These are phyloP conservation scores for Annona squamosa DNA, from an alignment of 164 flowering plant genomes.

Conservation along the genomic window DNA sequence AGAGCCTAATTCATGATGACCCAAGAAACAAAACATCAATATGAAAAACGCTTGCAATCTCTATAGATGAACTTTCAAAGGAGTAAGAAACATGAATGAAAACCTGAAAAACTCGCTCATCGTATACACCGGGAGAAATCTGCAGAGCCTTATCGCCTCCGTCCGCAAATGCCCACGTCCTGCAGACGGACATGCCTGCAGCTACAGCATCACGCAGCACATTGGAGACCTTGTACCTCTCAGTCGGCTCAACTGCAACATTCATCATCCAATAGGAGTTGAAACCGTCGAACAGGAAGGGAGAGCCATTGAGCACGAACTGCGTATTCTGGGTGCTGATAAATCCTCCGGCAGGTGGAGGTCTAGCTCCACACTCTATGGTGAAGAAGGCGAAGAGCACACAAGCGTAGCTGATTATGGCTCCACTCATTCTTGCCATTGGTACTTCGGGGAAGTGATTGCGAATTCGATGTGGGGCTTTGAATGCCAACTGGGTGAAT, in stretches of 20 bases:
- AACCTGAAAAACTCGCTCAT: conserved; percentile 25
- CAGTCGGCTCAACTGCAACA: conserved; percentile 22
- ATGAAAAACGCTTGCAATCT: not conserved
- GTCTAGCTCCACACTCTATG: conserved; percentile 8
- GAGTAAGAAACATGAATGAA: not conserved
- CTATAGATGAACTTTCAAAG: not conserved
- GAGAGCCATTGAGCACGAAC: conserved; percentile 20
- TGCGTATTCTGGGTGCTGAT: conserved; percentile 11
- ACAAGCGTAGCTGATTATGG: not conserved
- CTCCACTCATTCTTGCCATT: conserved; percentile 5
- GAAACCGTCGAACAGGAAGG: conserved; percentile 30
- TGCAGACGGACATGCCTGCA: conserved; percentile 21
- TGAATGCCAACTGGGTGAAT: not conserved
- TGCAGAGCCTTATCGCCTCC: conserved; percentile 25
- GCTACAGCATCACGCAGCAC: conserved; percentile 20
- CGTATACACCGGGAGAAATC: conserved; percentile 24
- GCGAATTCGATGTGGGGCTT: not conserved
- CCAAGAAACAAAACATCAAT: not conserved
- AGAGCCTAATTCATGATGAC: conserved; percentile 14
- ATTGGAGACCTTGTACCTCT: conserved; percentile 21
- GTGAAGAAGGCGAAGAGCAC: conserved; percentile 1
- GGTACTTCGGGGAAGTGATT: not conserved
- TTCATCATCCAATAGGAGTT: conserved; percentile 34
- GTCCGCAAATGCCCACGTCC: conserved; percentile 31
- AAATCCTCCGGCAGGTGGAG: conserved; percentile 10